phyloP scores from a whole-genome alignment of 2,329 filamentous ascomycete genomes.

The Calcarisporium arbuscula region DNA sequence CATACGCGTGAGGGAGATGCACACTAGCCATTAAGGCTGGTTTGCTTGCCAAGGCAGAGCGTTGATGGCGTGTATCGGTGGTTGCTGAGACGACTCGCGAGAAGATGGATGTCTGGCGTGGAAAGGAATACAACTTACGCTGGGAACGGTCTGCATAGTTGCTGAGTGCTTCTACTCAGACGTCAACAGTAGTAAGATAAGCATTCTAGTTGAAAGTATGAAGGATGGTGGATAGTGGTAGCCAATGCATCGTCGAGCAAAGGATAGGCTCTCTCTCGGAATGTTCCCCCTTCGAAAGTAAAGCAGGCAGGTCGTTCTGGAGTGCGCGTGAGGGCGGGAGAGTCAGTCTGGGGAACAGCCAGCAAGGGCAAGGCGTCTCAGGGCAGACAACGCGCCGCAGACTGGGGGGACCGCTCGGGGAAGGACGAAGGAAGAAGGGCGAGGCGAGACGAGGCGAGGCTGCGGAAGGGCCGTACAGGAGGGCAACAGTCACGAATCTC shows the following conservation, averaged over 20 bases:
- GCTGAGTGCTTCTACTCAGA: slow-evolving; percentile 32
- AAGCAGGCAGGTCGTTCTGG: background rate
- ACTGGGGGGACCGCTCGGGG: too few species aligned
- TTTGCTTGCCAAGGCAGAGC: too few species aligned
- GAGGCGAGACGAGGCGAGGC: background rate
- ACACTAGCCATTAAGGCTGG: too few species aligned
- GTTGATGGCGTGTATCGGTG: too few species aligned
- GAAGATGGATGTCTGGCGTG: too few species aligned
- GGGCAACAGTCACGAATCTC: too few species aligned
- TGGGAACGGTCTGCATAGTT: slow-evolving; percentile 50
- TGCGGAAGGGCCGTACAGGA: background rate
- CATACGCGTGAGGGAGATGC: too few species aligned
- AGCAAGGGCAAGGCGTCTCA: too few species aligned
- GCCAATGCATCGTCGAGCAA: slow-evolving; percentile 21
- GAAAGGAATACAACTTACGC: slow-evolving; percentile 34
- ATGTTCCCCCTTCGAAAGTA: background rate
- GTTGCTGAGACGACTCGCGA: too few species aligned
- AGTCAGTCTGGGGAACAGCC: too few species aligned
- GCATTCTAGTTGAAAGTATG: slow-evolving; percentile 27
- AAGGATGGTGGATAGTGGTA: slow-evolving; percentile 18
- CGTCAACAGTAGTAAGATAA: slow-evolving; percentile 25
- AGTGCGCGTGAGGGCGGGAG: background rate
- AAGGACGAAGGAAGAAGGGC: too few species aligned
- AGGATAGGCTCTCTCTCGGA: slow-evolving; percentile 5
- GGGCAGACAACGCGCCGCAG: too few species aligned